Evolutionary conservation across 2,329 filamentous ascomycete species (phyloP), one percentile per base, ranked within the genome.

Genomic region (Aspergillus sp.): DNA sequence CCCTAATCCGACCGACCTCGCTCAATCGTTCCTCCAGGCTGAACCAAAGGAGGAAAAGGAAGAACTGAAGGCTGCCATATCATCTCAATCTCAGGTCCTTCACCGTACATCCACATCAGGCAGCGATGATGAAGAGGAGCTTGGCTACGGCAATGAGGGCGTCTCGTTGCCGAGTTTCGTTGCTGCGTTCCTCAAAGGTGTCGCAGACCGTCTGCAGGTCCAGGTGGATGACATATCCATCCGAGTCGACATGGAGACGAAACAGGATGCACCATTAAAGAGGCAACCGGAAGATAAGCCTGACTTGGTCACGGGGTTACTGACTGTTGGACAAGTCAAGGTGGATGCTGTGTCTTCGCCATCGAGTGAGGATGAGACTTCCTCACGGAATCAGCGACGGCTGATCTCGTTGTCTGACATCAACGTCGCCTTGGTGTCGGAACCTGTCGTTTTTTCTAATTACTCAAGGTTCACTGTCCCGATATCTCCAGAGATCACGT

Each of bases 121-220:
- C 63, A 82, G 78, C 61, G 76, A 82, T 51, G 80, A 81, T 62
- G 78, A 79, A 32, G 82, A 84, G 54, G 81, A 83, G 38, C 73
- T 78, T 13, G 78, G 77, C 2, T 70, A 84, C 8, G 86, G 86
- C 8, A 83, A 82, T 15, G 81, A 81, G 44, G 79, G 80, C 2
- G 71, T 86, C 11, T 83, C 83, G 5, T 72, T 88, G 15, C 86
- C 86, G 21, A 79, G 77, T n/a, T 86, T 88, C 60, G 71, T 88
- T 47, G 81, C 84, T 17, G 82, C 77, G n/a, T 85, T 86, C 57
- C 70, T 88, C 17, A 83, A 85, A 68, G 84, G 85, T 10, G 79
- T 87, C 19, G 73, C 81, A 48, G 84, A 88, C 68, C 80, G 85
- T 32, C 73, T 87, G 53, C 80, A 84, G 64, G 73, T 88, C 38